Evolutionary conservation across 2,329 filamentous ascomycete genomes (phyloP), one percentile per base, ranked within the genome.

Genomic region (Botrytis medusae): DNA sequence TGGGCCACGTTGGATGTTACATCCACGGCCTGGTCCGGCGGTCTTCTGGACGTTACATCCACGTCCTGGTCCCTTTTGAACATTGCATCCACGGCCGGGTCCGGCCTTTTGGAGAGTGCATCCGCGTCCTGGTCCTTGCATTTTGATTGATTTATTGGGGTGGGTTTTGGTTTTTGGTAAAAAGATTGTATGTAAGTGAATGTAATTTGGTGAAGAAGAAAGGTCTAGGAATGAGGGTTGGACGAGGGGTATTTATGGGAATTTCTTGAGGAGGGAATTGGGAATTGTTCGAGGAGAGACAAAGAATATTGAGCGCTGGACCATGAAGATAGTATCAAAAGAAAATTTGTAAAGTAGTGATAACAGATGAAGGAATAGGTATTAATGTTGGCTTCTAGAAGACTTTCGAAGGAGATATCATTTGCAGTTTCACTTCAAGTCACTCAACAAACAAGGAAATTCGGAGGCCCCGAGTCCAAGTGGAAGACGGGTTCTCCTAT

Each of bases 81-180:
- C n/a, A 54, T 10, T 59, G 61, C 70, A 72, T 62, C 70, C 70
- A 51, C 70, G 70, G 16, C 14, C 22, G 25, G 70, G 60, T 18
- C 29, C 44, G 22, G 42, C 37, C 37, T 42, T 67, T 54, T 72
- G 70, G 20, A 65, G 32, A 42, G 61, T 65, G 29, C 57, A 71
- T 63, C 57, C 69, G 42, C 69, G 69, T 71, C 42, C 34, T 64
- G 69, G 69, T 54, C 40, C 48, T 59, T 69, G 71, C 62, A 68
- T 68, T 68, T 68, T 72, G 71, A 68, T 69, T 67, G 46, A 25
- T 57, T 68, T 54, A 29, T 72, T 68, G 44, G 44, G 25, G 37
- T 59, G 61, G 62, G 32, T 48, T 72, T 72, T 34, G 48, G 25
- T 59, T 72, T 72, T 46, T 51, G 59, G 42, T 64, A 34, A 68